Percentiles rank a stretch among this genome's conserved stretches.
phyloP scores from a whole-genome alignment of 108 stramenopile species.

The Schizochytrium sp. region DNA sequence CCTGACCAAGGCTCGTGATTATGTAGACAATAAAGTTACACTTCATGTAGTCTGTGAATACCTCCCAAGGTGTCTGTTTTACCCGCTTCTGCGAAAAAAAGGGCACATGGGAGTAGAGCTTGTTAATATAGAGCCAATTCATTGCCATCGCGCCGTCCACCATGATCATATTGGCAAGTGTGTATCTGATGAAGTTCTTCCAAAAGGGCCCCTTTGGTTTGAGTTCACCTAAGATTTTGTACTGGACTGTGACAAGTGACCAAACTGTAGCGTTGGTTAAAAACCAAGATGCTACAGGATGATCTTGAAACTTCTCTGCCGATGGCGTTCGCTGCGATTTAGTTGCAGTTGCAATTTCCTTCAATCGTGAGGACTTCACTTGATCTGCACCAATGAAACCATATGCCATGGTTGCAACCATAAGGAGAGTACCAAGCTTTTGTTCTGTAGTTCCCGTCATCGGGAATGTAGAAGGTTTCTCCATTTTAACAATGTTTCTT shows the following conservation, averaged over 20 bases:
- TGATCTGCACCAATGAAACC: neutral
- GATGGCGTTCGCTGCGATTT: neutral
- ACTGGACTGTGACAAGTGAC: neutral
- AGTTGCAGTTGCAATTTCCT: neutral
- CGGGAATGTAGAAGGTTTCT: no score
- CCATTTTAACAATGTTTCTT: no score
- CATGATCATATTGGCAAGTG: neutral
- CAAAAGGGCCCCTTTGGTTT: neutral
- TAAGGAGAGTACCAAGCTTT: neutral
- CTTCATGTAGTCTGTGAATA: conserved; percentile 42
- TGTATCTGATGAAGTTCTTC: neutral
- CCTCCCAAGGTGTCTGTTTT: conserved; percentile 15
- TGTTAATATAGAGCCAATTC: neutral
- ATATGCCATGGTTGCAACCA: conserved; percentile 1
- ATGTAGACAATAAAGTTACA: conserved; percentile 41
- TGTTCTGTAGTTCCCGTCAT: conserved; percentile 10
- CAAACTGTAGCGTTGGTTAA: conserved; percentile 42
- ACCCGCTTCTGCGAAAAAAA: conserved; percentile 44
- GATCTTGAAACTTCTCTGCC: conserved; percentile 57
- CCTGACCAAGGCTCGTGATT: neutral
- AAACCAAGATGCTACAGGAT: conserved; percentile 38
- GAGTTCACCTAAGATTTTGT: neutral
- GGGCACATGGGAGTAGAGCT: conserved; percentile 28
- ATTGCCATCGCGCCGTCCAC: conserved; percentile 1
- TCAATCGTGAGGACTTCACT: neutral